phyloP scores from a whole-genome alignment of 176 grass and related monocot species.

The Hyparrhenia diplandra region DNA sequence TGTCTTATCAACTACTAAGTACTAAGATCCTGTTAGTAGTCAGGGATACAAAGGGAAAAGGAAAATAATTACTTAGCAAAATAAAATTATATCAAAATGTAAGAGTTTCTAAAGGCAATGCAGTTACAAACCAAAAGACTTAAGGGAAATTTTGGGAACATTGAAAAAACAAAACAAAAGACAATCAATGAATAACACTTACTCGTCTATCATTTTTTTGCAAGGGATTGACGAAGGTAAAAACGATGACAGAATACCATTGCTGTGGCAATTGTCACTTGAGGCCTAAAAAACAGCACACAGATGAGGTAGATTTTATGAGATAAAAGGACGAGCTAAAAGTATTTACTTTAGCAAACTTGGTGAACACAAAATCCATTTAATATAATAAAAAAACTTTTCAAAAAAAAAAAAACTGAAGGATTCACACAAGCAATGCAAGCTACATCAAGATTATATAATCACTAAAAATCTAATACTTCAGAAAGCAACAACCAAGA shows the following conservation, averaged over 20 bases:
- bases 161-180: conserved; percentile 3
- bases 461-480: neutral
- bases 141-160: neutral
- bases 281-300: conserved; percentile 48
- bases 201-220: conserved; percentile 95
- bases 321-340: neutral
- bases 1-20: neutral
- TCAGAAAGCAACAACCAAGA: conserved; percentile 7
- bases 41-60: conserved; percentile 6
- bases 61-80: neutral
- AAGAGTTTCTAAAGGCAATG: conserved; percentile 2
- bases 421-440: neutral
- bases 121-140: neutral
- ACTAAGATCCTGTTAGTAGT: neutral
- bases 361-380: neutral
- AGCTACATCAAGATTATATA: neutral
- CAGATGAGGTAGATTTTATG: neutral
- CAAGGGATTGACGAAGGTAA: conserved; percentile 90
- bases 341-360: neutral
- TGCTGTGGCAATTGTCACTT: conserved; percentile 95
- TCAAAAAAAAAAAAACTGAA: neutral
- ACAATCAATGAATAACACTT: conserved; percentile 35
- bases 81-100: neutral
- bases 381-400: neutral
- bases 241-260: conserved; percentile 96